Evolutionary conservation across 345 rosid species (phyloP).

Genomic region (Camelina laxa): DNA sequence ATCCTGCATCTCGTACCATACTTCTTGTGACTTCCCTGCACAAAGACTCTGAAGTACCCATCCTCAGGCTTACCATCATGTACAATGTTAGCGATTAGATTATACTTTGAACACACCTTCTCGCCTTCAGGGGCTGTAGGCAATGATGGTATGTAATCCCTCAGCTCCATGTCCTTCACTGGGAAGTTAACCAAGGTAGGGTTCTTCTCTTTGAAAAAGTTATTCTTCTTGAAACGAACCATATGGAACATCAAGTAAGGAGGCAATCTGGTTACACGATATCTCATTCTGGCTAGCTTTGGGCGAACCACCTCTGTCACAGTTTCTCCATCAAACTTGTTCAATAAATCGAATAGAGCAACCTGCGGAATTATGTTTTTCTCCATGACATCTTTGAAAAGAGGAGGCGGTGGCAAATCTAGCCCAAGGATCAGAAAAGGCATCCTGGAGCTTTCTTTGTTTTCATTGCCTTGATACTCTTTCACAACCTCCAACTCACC

Average conservation of each 20-base stretch:
- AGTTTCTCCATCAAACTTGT: conserved; percentile 93
- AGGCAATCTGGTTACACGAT: conserved; percentile 77
- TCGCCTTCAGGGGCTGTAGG: conserved; percentile 66
- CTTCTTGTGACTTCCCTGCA: conserved; percentile 96
- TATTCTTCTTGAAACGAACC: conserved; percentile 91
- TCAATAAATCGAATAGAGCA: conserved; percentile 82
- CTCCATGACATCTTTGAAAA: conserved; percentile 98
- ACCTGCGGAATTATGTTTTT: conserved; percentile 99
- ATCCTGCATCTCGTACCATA: conserved; percentile 99
- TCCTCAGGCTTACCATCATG: conserved; percentile 98
- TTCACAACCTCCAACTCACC: conserved; percentile 91
- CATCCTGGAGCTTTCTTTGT: conserved; percentile 76
- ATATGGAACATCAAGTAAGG: conserved; percentile 85
- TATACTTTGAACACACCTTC: conserved; percentile 74
- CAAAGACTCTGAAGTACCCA: conserved; percentile 91
- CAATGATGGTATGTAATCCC: conserved; percentile 91
- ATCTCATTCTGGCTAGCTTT: conserved; percentile 78
- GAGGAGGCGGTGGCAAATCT: conserved; percentile 98
- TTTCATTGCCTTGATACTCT: conserved; percentile 64
- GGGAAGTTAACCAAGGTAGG: conserved; percentile 98
- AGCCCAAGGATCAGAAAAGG: conserved; percentile 95
- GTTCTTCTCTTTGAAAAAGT: conserved; percentile 94
- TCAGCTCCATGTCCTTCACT: conserved; percentile 87
- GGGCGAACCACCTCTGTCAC: conserved; percentile 95
- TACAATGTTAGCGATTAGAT: conserved; percentile 91